Evolutionary conservation across 2,329 filamentous ascomycete species (phyloP).

Genomic region (Bipolaris bicolor): DNA sequence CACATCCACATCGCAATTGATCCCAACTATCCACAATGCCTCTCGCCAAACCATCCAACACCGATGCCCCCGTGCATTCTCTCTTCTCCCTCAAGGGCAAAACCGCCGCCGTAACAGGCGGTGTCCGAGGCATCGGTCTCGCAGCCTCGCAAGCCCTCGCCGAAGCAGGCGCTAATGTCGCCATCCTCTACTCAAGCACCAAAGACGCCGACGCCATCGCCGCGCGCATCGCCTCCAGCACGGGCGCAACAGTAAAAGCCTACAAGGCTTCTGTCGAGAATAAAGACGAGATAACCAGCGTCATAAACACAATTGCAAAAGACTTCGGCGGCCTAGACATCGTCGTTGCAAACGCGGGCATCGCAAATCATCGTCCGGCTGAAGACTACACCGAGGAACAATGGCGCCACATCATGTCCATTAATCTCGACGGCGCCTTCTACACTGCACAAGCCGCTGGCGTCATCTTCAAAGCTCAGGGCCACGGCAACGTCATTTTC

Average conservation of each 20-base stretch:
- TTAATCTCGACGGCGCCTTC: constrained; percentile 82
- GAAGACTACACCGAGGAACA: constrained; percentile 79
- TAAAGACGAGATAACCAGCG: constrained; percentile 16
- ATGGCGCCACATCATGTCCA: constrained; percentile 79
- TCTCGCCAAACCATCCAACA: constrained; percentile 14
- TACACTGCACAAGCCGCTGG: constrained; percentile 68
- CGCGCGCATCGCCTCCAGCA: constrained; percentile 18
- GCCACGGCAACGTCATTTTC: constrained; percentile 76
- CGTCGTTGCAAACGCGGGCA: constrained; percentile 51
- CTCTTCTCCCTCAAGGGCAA: constrained; percentile 38
- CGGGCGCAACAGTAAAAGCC: constrained; percentile 19
- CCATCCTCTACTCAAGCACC: constrained; percentile 28
- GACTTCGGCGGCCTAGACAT: constrained; percentile 50
- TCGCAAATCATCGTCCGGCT: constrained; percentile 58
- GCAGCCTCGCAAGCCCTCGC: constrained; percentile 31
- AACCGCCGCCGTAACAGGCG: constrained; percentile 50
- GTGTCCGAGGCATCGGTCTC: constrained; percentile 61
- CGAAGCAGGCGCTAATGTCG: constrained; percentile 50
- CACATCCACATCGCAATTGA: background rate
- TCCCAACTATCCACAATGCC: background rate
- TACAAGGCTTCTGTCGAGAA: constrained; percentile 25
- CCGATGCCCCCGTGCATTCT: constrained; percentile 14
- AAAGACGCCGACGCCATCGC: constrained; percentile 24
- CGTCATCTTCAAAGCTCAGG: constrained; percentile 69
- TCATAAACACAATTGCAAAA: constrained; percentile 32